Percentiles rank a stretch among this genome's conserved stretches.
These are phyloP conservation scores for Sclerotinia borealis DNA, from an alignment of 2,329 filamentous ascomycete genomes.

Conservation along the genomic window DNA sequence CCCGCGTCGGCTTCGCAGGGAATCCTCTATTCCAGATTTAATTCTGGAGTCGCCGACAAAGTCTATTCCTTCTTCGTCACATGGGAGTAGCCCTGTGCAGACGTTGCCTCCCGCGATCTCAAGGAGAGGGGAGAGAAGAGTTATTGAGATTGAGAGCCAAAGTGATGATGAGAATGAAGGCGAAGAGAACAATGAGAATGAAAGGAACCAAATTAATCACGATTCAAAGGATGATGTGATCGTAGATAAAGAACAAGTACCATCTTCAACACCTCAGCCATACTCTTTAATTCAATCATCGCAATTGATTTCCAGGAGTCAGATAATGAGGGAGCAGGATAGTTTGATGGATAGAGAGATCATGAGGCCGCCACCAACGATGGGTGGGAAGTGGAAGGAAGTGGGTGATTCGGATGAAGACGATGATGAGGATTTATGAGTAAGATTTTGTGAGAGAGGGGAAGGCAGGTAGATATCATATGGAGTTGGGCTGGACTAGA, in stretches of 20 bases:
- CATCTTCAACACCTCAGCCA: background rate
- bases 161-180: background rate
- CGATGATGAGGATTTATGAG: too few relatives aligned
- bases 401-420: background rate
- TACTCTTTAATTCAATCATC: slow-evolving; percentile 3
- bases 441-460: background rate
- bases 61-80: slow-evolving; percentile 12
- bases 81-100: background rate
- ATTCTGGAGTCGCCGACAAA: slow-evolving; percentile 27
- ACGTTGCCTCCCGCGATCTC: background rate
- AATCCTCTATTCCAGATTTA: slow-evolving; percentile 17
- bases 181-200: background rate
- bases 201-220: background rate
- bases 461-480: background rate
- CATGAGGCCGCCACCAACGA: background rate
- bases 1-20: background rate
- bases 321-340: slow-evolving; percentile 8
- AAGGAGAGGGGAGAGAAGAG: background rate
- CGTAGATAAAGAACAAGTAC: background rate
- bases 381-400: background rate
- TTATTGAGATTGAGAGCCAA: background rate
- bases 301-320: slow-evolving; percentile 3
- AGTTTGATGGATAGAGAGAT: slow-evolving; percentile 8
- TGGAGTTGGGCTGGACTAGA: too few relatives aligned
- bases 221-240: background rate